These are phyloP conservation scores for Ilyonectria sp. DNA, from an alignment of 2,329 filamentous ascomycete species.

Conservation along the genomic window DNA sequence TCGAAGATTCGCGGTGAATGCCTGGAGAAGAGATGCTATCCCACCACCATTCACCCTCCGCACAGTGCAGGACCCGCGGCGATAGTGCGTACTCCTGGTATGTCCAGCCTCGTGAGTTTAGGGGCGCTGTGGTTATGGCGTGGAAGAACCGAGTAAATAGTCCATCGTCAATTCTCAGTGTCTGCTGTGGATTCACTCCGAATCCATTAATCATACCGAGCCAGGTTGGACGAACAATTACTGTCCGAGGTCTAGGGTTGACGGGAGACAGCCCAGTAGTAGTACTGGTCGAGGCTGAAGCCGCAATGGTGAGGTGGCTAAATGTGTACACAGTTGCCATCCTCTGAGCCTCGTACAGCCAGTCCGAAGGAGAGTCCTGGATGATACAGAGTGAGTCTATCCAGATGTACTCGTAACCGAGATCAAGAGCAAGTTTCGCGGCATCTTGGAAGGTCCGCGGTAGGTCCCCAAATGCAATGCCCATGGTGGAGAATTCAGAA, in stretches of 20 bases:
- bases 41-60: conserved; percentile 16
- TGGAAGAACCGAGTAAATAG: not conserved
- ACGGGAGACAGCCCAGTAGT: not conserved
- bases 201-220: not conserved
- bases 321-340: conserved; percentile 7
- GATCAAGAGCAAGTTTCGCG: not conserved
- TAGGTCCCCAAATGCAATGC: not conserved
- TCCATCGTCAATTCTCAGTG: not conserved
- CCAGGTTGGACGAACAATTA: conserved; percentile 12
- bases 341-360: conserved; percentile 6
- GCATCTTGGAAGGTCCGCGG: conserved; percentile 9
- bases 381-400: not conserved
- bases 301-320: conserved; percentile 12
- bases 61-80: conserved; percentile 3
- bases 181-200: not conserved
- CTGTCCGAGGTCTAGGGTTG: conserved; percentile 1
- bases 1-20: conserved; percentile 4
- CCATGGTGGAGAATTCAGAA: not conserved
- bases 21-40: not conserved
- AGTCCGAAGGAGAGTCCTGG: conserved; percentile 8
- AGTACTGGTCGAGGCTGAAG: conserved; percentile 2
- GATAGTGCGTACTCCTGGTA: conserved; percentile 12
- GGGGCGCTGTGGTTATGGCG: not conserved
- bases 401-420: conserved; percentile 7
- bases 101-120: conserved; percentile 3